Conservation (phyloP, 208 protist genomes). For the Trypanosoma brucei region DNA sequence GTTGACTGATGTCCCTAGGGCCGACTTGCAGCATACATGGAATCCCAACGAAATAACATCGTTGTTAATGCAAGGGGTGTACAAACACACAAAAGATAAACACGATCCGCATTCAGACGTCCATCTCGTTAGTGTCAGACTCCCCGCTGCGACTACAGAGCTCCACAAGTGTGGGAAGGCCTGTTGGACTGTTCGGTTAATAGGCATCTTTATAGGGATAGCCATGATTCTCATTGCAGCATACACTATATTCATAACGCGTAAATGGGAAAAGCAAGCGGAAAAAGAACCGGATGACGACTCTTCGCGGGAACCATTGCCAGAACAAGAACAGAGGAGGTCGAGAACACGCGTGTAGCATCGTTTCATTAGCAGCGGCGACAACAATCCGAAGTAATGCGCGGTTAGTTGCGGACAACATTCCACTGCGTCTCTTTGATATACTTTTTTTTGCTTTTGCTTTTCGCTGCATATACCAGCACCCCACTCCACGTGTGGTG, state of each 20-base stretch:
- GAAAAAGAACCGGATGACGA: background rate
- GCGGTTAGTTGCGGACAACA: too few species aligned
- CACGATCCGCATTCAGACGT: background rate
- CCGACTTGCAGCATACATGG: slow-evolving; percentile 16
- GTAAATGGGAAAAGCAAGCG: background rate
- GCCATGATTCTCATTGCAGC: background rate
- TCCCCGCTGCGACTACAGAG: background rate
- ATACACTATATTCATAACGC: background rate
- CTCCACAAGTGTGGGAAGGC: background rate
- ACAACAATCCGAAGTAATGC: too few species aligned
- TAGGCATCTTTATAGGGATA: background rate
- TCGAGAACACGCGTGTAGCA: too few species aligned
- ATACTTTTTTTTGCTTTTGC: too few species aligned
- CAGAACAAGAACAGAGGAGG: too few species aligned
- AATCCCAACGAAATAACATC: slow-evolving; percentile 21
- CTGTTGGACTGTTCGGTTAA: background rate
- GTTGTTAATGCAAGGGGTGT: slow-evolving; percentile 14
- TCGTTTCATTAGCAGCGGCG: too few species aligned
- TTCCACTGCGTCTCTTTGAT: too few species aligned
- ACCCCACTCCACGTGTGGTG: too few species aligned
- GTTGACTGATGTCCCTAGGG: background rate
- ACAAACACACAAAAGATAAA: slow-evolving; percentile 1
- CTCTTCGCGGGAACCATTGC: slow-evolving; percentile 8
- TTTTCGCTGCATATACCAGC: too few species aligned
- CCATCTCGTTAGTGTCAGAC: background rate